A percentile compares a stretch with the other conserved stretches of the same genome.
Evolutionary conservation across 1,139 yeast genomes (phyloP).

Genomic region (Magnusiomyces suaveolens): DNA sequence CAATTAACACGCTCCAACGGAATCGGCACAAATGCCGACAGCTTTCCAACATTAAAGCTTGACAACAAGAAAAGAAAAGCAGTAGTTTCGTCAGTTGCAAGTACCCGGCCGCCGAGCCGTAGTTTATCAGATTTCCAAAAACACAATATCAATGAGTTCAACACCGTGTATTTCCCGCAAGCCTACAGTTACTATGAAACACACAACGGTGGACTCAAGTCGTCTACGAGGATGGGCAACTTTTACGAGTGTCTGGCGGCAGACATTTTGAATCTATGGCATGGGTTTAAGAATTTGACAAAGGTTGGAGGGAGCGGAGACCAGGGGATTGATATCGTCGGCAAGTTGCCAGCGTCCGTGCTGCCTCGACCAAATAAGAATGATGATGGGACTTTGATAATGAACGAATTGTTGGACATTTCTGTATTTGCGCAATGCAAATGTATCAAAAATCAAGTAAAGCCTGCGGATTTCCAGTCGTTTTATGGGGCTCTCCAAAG

Average conservation of each 20-base stretch:
- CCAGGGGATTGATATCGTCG: not conserved
- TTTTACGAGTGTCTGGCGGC: constrained; percentile 1
- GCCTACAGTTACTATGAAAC: not conserved
- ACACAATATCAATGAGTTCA: not conserved
- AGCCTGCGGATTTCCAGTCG: not conserved
- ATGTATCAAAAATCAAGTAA: not conserved
- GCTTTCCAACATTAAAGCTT: no score
- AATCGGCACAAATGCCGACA: no score
- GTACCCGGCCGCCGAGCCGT: no score
- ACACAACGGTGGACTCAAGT: not conserved
- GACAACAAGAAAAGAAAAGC: no score
- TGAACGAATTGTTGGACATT: not conserved
- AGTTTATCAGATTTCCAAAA: not conserved
- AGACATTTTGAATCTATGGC: not conserved
- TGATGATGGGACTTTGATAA: not conserved
- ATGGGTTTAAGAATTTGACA: not conserved
- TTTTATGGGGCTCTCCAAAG: not conserved
- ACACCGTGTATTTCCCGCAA: not conserved
- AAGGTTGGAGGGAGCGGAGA: not conserved
- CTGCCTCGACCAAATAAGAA: not conserved
- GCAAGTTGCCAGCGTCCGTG: not conserved
- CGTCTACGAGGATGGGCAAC: not conserved
- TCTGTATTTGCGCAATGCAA: not conserved
- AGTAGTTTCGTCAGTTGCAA: no score
- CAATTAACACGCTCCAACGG: no score